phyloP scores from a whole-genome alignment of 176 grass and related monocot species.

The Rhynchospora pubera region DNA sequence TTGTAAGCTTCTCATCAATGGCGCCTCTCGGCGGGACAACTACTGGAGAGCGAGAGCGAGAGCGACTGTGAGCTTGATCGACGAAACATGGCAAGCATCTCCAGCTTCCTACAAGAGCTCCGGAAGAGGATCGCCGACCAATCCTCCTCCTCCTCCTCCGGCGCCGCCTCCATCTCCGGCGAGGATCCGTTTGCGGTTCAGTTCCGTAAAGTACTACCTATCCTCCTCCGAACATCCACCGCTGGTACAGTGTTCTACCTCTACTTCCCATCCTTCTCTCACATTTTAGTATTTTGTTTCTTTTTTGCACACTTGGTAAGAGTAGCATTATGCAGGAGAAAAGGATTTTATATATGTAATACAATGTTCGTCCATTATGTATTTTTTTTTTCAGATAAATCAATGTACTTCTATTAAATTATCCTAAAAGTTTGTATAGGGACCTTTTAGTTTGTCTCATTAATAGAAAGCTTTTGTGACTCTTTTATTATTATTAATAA shows the following conservation, averaged over 20 bases:
- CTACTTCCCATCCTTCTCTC: background rate
- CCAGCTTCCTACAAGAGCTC: conserved; percentile 59
- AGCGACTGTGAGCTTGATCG: background rate
- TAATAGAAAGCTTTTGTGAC: background rate
- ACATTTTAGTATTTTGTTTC: background rate
- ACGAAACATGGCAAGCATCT: conserved; percentile 44
- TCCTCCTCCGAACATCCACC: conserved; percentile 64
- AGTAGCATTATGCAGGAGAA: background rate
- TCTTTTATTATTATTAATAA: conserved; percentile 9
- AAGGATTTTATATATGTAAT: background rate
- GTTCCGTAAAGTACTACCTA: conserved; percentile 67
- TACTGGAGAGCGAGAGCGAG: background rate
- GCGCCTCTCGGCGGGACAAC: background rate
- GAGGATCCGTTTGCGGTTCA: conserved; percentile 60
- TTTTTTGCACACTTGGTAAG: conserved; percentile 10
- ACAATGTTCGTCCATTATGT: background rate
- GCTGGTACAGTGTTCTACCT: conserved; percentile 20
- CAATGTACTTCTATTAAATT: too few relatives aligned
- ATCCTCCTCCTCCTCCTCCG: conserved; percentile 36
- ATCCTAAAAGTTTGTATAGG: background rate
- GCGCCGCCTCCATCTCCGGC: conserved; percentile 1
- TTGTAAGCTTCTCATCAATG: background rate
- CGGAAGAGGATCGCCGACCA: conserved; percentile 48
- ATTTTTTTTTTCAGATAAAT: too few relatives aligned
- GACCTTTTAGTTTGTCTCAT: background rate